Base-by-base conservation (phyloP, 768 basidiomycete species). In the Tubosaeta brunneosetosa region DNA sequence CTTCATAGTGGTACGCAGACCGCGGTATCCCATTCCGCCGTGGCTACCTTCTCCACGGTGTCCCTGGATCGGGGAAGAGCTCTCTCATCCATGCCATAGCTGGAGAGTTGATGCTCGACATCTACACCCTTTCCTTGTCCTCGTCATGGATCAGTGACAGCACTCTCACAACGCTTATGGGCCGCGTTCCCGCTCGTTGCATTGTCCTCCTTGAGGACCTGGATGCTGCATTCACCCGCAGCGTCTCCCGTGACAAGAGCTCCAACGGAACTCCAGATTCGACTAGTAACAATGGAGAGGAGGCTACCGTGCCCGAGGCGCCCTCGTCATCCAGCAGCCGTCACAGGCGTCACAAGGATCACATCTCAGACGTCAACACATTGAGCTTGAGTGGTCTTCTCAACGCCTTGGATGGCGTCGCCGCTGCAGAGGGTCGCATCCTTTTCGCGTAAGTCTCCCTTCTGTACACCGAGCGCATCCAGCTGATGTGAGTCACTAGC, bases 11-110 rank as follows among this genome's bases (percentile, higher is more conserved):
- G 91, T 94, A 93, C 60, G 88, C 88, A n/a, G 88, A 91, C 68
- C 85, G 91, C 61, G 91, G 91, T 47, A 92, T 93, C 58, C 91
- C 91, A 29, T 93, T 90, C 80, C 86, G 91, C 50, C 82, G 91
- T 51, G 91, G 91, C 5, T 91, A 91, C 67, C 80, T 92, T 47
- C 76, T 92, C 22, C 84, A 91, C 60, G 88, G 89, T 57, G 86
- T 90, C 26, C 85, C 91, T 11, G 91, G 91, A 45, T 88, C 86
- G 26, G 91, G 91, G 44, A 94, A 94, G 73, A 86, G 85, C 19
- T 90, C 88, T 17, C 76, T 92, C 51, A 91, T 93, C 60, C 89
- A 93, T 57, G 82, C 91, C 13, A 82, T 94, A 27, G 93, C 93
- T 8, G 92, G 92, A 43, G 86, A 89, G 64, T 78, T 97, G 55